Evolutionary conservation across 2,329 filamentous ascomycete genomes (phyloP), one percentile per base, ranked within the genome.

Genomic region (Fusarium penzigii): DNA sequence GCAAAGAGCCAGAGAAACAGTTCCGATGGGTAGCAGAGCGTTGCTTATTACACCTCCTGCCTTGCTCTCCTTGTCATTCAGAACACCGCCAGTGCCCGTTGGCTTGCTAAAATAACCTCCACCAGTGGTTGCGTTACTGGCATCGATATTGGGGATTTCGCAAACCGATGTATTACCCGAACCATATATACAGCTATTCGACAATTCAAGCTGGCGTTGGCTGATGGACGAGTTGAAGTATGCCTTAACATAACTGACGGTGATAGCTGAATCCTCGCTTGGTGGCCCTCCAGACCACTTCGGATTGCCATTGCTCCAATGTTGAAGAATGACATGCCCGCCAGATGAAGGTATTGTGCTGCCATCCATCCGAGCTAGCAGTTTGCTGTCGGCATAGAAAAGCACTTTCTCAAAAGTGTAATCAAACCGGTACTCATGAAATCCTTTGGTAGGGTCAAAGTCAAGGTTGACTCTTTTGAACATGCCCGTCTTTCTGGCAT

Each of bases 381-480:
- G 69, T 9, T 71, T 50, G 41, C 81, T 82, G 67, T 92, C 88
- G 2, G 84, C 85, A 65, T 86, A 91, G 70, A 90, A 92, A 11
- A 80, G 68, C 9, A 92, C 86, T 1, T 74, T 74, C 1, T 75
- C 77, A 0, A 82, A 78, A 14, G 85, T 68, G 73, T 88, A 92
- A 70, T 93, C 89, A 68, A 92, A 87, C 38, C 89, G 86, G 65
- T 92, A 92, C 71, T 92, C 89, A 70, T 92, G 88, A 64, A 88
- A 90, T 39, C 67, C 80, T 1, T 70, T 66, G 1, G 84, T 83
- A 0, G 89, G 87, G 56, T 87, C 75, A 70, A 92, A 92, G 0
- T 81, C 77, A 2, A 92, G 76, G 44, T 81, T 73, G 29, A 82
- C 73, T 39, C 80, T 73, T 49, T 78, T 67, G 68, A 84, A 90